These are phyloP conservation scores for Cubamyces sp. DNA, from an alignment of 768 basidiomycete species.

Conservation along the genomic window DNA sequence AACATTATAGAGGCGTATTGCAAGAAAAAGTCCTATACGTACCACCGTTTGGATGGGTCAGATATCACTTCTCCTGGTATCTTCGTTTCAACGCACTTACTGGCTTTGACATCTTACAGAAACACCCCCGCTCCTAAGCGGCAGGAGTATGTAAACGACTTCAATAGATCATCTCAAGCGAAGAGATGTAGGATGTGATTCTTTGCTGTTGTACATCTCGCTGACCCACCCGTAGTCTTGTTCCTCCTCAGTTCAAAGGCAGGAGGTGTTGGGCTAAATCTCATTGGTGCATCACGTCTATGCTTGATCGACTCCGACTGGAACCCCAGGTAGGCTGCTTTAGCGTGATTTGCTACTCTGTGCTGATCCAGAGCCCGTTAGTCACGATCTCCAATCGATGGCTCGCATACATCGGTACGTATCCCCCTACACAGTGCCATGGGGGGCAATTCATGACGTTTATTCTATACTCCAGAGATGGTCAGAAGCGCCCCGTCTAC, in stretches of 20 bases:
- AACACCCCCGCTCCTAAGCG: conserved; percentile 76
- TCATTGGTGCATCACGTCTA: conserved; percentile 87
- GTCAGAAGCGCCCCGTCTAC: conserved; percentile 88
- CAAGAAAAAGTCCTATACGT: conserved; percentile 73
- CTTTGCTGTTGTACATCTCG: neutral
- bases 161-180: conserved; percentile 78
- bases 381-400: conserved; percentile 96
- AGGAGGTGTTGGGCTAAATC: conserved; percentile 92
- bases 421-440: too few species aligned
- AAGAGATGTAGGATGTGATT: conserved; percentile 61
- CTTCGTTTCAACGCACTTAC: neutral
- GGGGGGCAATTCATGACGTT: neutral
- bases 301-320: conserved; percentile 91
- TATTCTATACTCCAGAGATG: conserved; percentile 62
- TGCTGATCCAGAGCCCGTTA: conserved; percentile 33
- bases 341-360: neutral
- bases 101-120: conserved; percentile 41
- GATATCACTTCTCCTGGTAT: neutral
- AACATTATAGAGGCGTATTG: conserved; percentile 91
- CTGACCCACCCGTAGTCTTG: conserved; percentile 56
- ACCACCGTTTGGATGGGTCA: conserved; percentile 87
- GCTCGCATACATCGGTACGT: conserved; percentile 88
- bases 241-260: conserved; percentile 95
- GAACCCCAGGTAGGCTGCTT: conserved; percentile 74
- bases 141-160: conserved; percentile 85